Conservation (phyloP, 805 yeast species). For the Millerago galiae region DNA sequence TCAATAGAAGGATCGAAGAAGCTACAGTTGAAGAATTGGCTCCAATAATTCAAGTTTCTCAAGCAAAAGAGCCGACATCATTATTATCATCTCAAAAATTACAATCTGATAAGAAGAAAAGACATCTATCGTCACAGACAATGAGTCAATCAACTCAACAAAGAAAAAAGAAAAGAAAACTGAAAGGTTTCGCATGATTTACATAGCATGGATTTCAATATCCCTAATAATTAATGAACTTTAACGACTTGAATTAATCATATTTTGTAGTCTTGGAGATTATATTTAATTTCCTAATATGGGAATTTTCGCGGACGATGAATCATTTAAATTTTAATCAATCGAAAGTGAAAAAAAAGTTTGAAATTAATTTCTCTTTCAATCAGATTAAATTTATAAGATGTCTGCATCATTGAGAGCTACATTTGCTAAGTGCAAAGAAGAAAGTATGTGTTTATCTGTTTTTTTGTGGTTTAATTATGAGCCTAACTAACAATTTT, state of each 20-base stretch:
- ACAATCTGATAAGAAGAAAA: no score
- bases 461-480: background rate
- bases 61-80: no score
- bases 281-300: background rate
- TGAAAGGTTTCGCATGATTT: no score
- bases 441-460: conserved; percentile 29
- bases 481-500: background rate
- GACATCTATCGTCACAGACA: no score
- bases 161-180: no score
- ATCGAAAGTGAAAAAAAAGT: background rate
- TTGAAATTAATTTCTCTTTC: background rate
- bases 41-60: no score
- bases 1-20: no score
- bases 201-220: no score
- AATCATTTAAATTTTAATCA: background rate
- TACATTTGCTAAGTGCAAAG: conserved; percentile 53
- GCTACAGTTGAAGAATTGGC: no score
- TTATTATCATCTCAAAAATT: no score
- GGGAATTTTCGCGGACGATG: conserved; percentile 3
- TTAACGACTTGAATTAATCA: background rate
- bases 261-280: background rate
- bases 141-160: no score
- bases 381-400: background rate
- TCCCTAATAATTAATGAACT: background rate
- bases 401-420: conserved; percentile 40